Evolutionary conservation across 108 stramenopile genomes (phyloP).

Genomic region (Cyclotella baltica): DNA sequence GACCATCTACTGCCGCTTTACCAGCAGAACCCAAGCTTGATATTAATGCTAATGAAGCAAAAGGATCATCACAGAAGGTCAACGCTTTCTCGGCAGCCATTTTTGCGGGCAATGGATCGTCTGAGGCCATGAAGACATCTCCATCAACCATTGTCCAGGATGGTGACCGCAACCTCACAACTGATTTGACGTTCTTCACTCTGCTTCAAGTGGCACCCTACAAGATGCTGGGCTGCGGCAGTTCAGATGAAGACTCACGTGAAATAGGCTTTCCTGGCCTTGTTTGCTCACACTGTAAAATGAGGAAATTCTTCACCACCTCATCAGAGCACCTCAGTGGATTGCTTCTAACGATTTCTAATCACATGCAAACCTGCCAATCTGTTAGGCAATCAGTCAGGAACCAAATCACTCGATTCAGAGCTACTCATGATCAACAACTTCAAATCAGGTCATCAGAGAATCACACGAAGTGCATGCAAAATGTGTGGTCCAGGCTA

Average conservation of each 20-base stretch:
- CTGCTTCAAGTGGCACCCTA: constrained; percentile 44
- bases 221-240: constrained; percentile 14
- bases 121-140: constrained; percentile 1
- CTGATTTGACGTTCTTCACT: constrained; percentile 47
- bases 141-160: constrained; percentile 20
- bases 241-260: constrained; percentile 35
- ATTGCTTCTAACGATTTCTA: constrained; percentile 44
- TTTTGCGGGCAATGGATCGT: neutral
- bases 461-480: constrained; percentile 37
- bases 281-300: constrained; percentile 47
- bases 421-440: constrained; percentile 37
- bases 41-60: neutral
- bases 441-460: constrained; percentile 11
- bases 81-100: neutral
- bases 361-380: constrained; percentile 47
- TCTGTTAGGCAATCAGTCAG: constrained; percentile 39
- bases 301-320: constrained; percentile 52
- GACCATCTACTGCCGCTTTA: constrained; percentile 1
- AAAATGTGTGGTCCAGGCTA: constrained; percentile 42
- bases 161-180: constrained; percentile 14
- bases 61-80: neutral
- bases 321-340: constrained; percentile 50
- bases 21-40: neutral
- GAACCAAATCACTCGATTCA: constrained; percentile 31
- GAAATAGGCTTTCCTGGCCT: constrained; percentile 58